Percentiles rank a stretch among this genome's conserved stretches.
Evolutionary conservation across 805 yeast genomes (phyloP).

Genomic region (Candida gorgasii): DNA sequence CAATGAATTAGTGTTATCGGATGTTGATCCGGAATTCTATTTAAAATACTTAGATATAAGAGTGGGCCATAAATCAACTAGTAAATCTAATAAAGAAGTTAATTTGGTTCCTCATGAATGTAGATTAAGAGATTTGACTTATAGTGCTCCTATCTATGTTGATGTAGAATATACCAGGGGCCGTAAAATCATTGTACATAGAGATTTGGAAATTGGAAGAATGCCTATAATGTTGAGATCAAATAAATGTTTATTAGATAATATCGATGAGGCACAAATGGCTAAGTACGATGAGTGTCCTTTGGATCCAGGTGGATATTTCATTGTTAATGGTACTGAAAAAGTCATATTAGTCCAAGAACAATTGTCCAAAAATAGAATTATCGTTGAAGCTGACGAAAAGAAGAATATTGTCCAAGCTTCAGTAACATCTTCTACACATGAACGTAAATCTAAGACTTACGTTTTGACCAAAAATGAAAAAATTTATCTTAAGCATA

Average conservation of each 20-base stretch:
- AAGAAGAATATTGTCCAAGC: constrained; percentile 95
- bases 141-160: constrained; percentile 92
- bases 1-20: constrained; percentile 83
- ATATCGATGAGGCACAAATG: constrained; percentile 79
- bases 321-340: constrained; percentile 96
- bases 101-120: constrained; percentile 91
- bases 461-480: constrained; percentile 92
- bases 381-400: constrained; percentile 96
- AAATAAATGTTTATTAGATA: constrained; percentile 83
- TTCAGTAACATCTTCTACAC: constrained; percentile 96
- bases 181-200: constrained; percentile 82
- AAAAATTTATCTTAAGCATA: constrained; percentile 87
- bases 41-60: constrained; percentile 90
- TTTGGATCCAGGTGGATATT: constrained; percentile 97
- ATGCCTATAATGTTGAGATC: constrained; percentile 99
- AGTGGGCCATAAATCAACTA: constrained; percentile 77
- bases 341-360: constrained; percentile 96
- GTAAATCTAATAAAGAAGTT: constrained; percentile 53
- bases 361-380: constrained; percentile 94
- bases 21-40: constrained; percentile 96
- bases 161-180: constrained; percentile 98
- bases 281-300: constrained; percentile 93
- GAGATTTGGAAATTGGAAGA: constrained; percentile 91
- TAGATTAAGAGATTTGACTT: constrained; percentile 88
- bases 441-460: constrained; percentile 96